Evolutionary conservation across 2,329 filamentous ascomycete genomes (phyloP).

Genomic region (Pseudogymnoascus sp.): DNA sequence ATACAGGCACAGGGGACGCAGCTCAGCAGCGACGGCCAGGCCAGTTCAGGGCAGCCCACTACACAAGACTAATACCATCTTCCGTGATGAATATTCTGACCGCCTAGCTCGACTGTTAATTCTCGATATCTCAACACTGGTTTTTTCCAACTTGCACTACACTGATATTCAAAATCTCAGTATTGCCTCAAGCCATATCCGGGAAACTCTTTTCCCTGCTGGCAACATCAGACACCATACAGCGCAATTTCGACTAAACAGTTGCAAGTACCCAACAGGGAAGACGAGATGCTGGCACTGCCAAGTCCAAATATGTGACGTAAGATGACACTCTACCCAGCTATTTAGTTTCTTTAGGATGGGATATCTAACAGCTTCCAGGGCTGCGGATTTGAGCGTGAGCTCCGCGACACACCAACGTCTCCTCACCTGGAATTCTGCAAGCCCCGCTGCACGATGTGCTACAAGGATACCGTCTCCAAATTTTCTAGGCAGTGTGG

Average conservation of each 20-base stretch:
- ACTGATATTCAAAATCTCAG: background rate
- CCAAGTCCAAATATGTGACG: background rate
- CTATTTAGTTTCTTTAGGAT: background rate
- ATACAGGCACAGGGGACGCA: background rate
- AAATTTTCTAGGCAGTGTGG: background rate
- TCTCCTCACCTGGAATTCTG: background rate
- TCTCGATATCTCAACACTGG: background rate
- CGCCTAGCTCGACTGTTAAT: background rate
- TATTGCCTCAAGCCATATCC: background rate
- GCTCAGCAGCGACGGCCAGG: background rate
- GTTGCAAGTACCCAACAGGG: background rate
- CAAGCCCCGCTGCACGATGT: background rate
- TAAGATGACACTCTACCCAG: background rate
- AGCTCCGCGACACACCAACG: background rate
- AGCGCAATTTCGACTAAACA: background rate
- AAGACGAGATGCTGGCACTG: background rate
- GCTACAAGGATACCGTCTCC: background rate
- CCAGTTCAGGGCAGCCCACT: background rate
- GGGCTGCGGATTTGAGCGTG: background rate
- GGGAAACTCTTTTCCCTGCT: background rate
- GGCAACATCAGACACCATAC: background rate
- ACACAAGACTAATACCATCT: background rate
- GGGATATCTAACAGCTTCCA: background rate
- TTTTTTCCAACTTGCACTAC: background rate
- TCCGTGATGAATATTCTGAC: background rate